Evolutionary conservation across 768 basidiomycete species (phyloP).

Genomic region (Amanita polypyramis): DNA sequence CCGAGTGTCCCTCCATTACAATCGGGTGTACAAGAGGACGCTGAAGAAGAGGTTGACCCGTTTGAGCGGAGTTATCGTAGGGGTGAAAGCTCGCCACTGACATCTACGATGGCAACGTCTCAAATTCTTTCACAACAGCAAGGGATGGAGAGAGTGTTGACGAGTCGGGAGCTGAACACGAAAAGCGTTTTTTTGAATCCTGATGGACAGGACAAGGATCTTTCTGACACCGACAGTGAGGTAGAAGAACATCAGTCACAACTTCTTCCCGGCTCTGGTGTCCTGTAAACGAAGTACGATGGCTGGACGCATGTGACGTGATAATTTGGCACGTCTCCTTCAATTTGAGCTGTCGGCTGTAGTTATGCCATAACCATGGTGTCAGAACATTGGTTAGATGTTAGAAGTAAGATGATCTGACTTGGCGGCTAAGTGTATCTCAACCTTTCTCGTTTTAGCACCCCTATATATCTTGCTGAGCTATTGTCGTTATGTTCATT

Average conservation of each 20-base stretch:
- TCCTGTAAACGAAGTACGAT: slow-evolving; percentile 13
- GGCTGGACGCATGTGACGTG: too few relatives aligned
- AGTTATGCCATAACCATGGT: background rate
- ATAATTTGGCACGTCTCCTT: background rate
- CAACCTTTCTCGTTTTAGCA: background rate
- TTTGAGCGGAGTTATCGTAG: slow-evolving; percentile 25
- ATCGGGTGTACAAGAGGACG: slow-evolving; percentile 7
- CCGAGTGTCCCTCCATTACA: slow-evolving; percentile 4
- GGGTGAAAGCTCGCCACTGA: slow-evolving; percentile 12
- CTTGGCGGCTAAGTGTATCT: background rate
- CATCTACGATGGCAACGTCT: background rate
- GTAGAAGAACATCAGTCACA: slow-evolving; percentile 20
- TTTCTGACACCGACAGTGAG: slow-evolving; percentile 13
- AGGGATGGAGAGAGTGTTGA: slow-evolving; percentile 19
- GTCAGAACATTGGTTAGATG: background rate
- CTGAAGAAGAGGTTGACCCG: slow-evolving; percentile 29
- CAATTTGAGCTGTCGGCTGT: background rate
- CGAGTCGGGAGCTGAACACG: slow-evolving; percentile 32
- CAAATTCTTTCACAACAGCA: slow-evolving; percentile 9
- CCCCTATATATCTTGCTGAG: background rate
- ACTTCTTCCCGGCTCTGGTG: slow-evolving; percentile 28
- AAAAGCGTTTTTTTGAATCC: slow-evolving; percentile 25
- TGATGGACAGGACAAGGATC: slow-evolving; percentile 3
- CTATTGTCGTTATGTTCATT: background rate
- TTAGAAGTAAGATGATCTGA: background rate